Conservation (phyloP, 2,329 filamentous ascomycete genomes). For the Bipolaris victoriae region DNA sequence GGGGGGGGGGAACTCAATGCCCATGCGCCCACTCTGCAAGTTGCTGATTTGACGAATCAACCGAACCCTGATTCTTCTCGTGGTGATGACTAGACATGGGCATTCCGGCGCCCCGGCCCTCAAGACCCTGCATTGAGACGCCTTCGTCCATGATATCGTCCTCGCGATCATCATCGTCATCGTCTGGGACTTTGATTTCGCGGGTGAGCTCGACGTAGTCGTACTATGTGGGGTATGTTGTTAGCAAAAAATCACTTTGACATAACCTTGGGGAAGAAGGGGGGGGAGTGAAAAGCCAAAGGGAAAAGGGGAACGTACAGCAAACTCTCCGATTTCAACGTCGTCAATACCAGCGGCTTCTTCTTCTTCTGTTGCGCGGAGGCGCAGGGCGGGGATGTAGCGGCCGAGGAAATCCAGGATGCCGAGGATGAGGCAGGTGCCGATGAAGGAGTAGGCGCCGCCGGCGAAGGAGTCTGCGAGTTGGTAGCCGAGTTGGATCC, state of each 20-base stretch:
- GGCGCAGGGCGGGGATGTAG: constrained; percentile 74
- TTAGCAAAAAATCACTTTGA: no score
- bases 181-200: constrained; percentile 53
- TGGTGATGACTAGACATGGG: constrained; percentile 31
- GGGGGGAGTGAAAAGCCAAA: no score
- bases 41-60: constrained; percentile 45
- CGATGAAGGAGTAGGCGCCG: constrained; percentile 76
- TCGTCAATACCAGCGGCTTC: constrained; percentile 88
- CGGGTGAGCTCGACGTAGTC: constrained; percentile 86
- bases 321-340: constrained; percentile 89
- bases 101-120: constrained; percentile 38
- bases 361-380: constrained; percentile 76
- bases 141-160: constrained; percentile 37
- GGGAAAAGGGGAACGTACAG: constrained; percentile 51
- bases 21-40: constrained; percentile 47
- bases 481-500: constrained; percentile 83
- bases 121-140: constrained; percentile 43
- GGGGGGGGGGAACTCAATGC: constrained; percentile 22
- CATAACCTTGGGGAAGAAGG: no score
- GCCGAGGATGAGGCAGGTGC: constrained; percentile 75
- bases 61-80: constrained; percentile 48
- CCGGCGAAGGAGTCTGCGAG: constrained; percentile 80
- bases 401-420: constrained; percentile 71
- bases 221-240: constrained; percentile 57
- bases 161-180: constrained; percentile 44